Evolutionary conservation across 2,329 filamentous ascomycete genomes (phyloP).

Genomic region (Alternaria postmessia): DNA sequence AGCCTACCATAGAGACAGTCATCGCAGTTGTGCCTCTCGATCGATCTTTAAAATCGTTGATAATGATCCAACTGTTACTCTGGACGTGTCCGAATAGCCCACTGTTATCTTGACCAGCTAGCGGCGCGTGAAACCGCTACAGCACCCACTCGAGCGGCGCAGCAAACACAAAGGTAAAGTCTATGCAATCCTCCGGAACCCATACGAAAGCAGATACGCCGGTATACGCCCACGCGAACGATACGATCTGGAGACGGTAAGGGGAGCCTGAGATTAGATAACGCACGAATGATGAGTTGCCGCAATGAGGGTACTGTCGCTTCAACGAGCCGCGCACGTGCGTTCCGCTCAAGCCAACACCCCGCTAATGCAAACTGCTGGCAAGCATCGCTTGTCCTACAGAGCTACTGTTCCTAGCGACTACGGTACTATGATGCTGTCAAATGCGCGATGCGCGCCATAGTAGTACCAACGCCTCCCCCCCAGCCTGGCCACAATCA

Average conservation of each 20-base stretch:
- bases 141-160: constrained; percentile 6
- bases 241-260: background rate
- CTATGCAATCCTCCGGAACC: background rate
- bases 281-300: constrained; percentile 18
- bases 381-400: constrained; percentile 11
- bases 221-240: constrained; percentile 1
- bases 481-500: background rate
- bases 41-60: background rate
- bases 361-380: constrained; percentile 21
- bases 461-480: constrained; percentile 3
- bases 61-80: background rate
- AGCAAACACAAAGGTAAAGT: constrained; percentile 2
- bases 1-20: background rate
- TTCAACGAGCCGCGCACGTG: constrained; percentile 13
- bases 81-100: constrained; percentile 1
- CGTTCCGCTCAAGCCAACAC: constrained; percentile 7
- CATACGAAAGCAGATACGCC: constrained; percentile 3
- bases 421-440: constrained; percentile 9
- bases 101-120: constrained; percentile 3
- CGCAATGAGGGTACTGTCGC: constrained; percentile 3
- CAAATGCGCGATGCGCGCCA: constrained; percentile 6
- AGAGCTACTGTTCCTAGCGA: background rate
- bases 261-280: constrained; percentile 14
- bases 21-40: background rate
- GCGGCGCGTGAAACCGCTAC: constrained; percentile 8